Percentiles rank a stretch among this genome's conserved stretches.
These are phyloP conservation scores for Clitopilus passeckerianus DNA, from an alignment of 768 basidiomycete genomes.

Conservation along the genomic window DNA sequence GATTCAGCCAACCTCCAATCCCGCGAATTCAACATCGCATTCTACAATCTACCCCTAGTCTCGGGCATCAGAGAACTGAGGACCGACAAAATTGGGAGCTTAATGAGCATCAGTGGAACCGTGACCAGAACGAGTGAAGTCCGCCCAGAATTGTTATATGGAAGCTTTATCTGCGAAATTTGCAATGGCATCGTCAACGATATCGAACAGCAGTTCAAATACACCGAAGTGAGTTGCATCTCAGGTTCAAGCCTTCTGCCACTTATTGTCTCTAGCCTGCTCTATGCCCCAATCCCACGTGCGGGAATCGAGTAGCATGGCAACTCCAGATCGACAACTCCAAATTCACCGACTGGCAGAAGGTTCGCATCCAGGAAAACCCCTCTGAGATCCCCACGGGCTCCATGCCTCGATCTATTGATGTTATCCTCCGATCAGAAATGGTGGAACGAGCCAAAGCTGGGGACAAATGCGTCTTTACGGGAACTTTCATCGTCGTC, in stretches of 20 bases:
- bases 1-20: conserved; percentile 87
- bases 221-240: conserved; percentile 73
- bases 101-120: conserved; percentile 95
- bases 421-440: conserved; percentile 92
- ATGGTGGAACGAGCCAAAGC: conserved; percentile 99
- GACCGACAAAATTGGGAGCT: conserved; percentile 89
- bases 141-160: conserved; percentile 88
- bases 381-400: conserved; percentile 98
- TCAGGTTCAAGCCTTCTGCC: conserved; percentile 1
- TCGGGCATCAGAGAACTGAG: conserved; percentile 92
- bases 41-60: conserved; percentile 90
- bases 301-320: conserved; percentile 88
- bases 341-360: conserved; percentile 99
- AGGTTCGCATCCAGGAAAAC: conserved; percentile 98
- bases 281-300: conserved; percentile 91
- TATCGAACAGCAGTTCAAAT: conserved; percentile 99
- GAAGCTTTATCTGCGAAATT: conserved; percentile 89
- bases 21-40: conserved; percentile 92
- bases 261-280: conserved; percentile 55
- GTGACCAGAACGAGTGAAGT: conserved; percentile 98
- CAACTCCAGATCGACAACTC: conserved; percentile 93
- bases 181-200: conserved; percentile 86
- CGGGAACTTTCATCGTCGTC: conserved; percentile 96
- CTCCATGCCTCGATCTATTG: conserved; percentile 94
- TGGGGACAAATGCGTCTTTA: conserved; percentile 97